Percentiles rank a stretch among this genome's conserved stretches.
phyloP scores from a whole-genome alignment of 345 rosid species.

The Eucalyptus erythrocorys region DNA sequence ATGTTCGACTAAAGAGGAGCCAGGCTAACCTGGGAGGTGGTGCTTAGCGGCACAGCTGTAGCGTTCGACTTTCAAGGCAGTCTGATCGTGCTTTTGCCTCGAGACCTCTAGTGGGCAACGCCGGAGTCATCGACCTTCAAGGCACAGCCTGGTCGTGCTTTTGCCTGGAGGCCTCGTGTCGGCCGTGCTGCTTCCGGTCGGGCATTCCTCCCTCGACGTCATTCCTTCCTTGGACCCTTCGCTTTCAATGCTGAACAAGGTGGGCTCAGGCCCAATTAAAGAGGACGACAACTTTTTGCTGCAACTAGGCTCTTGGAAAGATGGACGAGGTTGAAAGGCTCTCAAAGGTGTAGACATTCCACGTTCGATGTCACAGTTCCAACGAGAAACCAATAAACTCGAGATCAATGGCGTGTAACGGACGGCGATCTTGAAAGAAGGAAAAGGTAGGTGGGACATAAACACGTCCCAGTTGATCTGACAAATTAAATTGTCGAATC shows the following conservation, averaged over 20 bases:
- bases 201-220: not conserved
- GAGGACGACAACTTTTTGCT: not conserved
- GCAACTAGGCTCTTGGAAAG: not conserved
- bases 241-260: not conserved
- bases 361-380: not conserved
- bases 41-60: not conserved
- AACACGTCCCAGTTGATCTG: not conserved
- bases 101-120: no score
- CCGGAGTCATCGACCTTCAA: no score
- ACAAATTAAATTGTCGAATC: not conserved
- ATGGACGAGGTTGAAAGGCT: not conserved
- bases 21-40: not conserved
- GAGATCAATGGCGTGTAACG: not conserved
- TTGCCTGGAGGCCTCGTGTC: no score
- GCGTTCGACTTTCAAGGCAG: not conserved
- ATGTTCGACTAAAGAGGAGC: not conserved
- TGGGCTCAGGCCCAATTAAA: not conserved
- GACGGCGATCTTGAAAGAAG: not conserved
- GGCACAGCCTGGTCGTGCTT: no score
- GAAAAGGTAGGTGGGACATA: not conserved
- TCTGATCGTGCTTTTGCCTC: not conserved
- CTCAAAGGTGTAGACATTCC: not conserved
- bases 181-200: not conserved
- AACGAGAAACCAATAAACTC: not conserved
- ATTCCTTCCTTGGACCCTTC: not conserved